phyloP scores from a whole-genome alignment of 371 early-diverging fungal species.

The Syncephalastrum racemosum region DNA sequence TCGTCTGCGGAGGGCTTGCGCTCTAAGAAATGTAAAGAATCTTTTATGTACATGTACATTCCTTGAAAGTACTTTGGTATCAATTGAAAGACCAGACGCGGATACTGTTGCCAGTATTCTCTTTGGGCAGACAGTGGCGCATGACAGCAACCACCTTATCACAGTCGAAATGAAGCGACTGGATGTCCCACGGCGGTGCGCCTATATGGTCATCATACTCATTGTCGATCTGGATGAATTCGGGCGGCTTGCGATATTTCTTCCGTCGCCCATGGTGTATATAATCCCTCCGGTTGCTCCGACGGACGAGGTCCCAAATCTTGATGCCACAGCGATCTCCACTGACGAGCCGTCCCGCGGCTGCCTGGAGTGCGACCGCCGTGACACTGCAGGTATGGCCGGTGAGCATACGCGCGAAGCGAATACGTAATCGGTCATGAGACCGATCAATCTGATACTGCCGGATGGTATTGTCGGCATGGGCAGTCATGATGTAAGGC shows the following conservation, averaged over 20 bases:
- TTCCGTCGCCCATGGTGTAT: constrained; percentile 5
- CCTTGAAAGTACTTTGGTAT: too few relatives aligned
- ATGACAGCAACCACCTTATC: constrained; percentile 36
- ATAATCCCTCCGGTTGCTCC: not conserved
- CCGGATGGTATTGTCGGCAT: constrained; percentile 52
- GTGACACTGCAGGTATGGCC: constrained; percentile 49
- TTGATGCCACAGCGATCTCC: constrained; percentile 45
- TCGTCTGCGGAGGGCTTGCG: too few relatives aligned
- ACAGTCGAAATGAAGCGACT: constrained; percentile 32
- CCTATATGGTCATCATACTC: not conserved
- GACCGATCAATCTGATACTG: constrained; percentile 30
- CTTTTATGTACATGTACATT: too few relatives aligned
- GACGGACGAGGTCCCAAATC: constrained; percentile 32
- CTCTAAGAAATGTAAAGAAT: too few relatives aligned
- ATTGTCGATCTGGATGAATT: not conserved
- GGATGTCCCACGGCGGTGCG: constrained; percentile 21
- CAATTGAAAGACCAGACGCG: too few relatives aligned
- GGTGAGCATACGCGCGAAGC: constrained; percentile 35
- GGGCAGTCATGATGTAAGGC: constrained; percentile 47
- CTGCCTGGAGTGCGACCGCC: constrained; percentile 32
- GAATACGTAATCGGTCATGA: constrained; percentile 20
- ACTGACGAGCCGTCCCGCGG: constrained; percentile 35
- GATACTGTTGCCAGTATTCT: too few relatives aligned
- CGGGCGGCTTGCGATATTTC: constrained; percentile 5
- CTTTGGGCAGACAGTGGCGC: not conserved